Conservation (phyloP, 495 filamentous ascomycete genomes). For the Aspergillus baeticus region DNA sequence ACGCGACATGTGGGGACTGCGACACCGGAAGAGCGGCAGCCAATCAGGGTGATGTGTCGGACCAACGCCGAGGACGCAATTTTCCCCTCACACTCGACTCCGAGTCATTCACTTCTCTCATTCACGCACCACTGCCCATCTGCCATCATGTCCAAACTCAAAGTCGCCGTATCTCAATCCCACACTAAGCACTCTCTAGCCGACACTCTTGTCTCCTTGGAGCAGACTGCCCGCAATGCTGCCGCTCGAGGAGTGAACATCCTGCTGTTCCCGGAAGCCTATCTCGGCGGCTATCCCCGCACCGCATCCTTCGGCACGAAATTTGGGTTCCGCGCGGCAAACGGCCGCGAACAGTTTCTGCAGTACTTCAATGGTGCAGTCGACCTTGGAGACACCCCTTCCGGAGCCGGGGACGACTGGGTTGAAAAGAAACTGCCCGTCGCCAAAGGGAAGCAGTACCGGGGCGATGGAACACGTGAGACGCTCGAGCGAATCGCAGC, state of each 20-base stretch:
- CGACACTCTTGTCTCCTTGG: constrained; percentile 65
- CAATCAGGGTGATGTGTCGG: no score
- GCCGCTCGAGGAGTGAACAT: constrained; percentile 60
- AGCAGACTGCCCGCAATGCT: constrained; percentile 47
- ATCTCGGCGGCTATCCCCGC: constrained; percentile 88
- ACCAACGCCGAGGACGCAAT: no score
- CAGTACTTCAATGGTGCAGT: constrained; percentile 75
- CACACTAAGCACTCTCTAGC: constrained; percentile 62
- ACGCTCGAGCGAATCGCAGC: constrained; percentile 68
- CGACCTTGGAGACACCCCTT: constrained; percentile 83
- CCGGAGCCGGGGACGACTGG: constrained; percentile 73
- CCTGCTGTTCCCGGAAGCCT: constrained; percentile 90
- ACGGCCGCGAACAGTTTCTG: constrained; percentile 81
- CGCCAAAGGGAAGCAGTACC: constrained; percentile 42
- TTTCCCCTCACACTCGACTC: no score
- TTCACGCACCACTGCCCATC: neutral
- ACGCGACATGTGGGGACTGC: no score
- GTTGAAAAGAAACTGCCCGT: constrained; percentile 58
- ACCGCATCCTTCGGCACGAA: constrained; percentile 74
- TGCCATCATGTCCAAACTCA: constrained; percentile 51
- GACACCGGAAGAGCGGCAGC: no score
- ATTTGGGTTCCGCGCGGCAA: constrained; percentile 64
- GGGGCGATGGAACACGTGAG: constrained; percentile 88
- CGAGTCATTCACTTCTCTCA: no score
- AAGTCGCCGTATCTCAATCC: constrained; percentile 76